These are phyloP conservation scores for Eutreptiella sp. DNA, from an alignment of 208 protist species.

Conservation along the genomic window DNA sequence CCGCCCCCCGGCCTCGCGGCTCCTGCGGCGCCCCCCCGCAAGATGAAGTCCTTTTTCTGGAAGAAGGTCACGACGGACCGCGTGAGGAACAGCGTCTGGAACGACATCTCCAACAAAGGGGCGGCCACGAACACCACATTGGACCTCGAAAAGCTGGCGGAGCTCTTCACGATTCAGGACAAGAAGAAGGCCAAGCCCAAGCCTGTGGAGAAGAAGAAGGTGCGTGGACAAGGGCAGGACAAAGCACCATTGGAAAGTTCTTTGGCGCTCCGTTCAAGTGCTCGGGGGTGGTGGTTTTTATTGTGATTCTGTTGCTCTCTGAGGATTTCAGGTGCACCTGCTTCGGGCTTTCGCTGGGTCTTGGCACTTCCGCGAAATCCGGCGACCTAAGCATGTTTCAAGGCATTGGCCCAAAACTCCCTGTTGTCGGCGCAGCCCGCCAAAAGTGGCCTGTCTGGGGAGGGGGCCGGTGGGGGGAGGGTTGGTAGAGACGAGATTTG, in stretches of 20 bases:
- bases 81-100: conserved; percentile 13
- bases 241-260: not conserved
- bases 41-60: conserved; percentile 25
- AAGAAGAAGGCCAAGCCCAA: too few relatives aligned
- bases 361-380: too few relatives aligned
- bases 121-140: not conserved
- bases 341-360: too few relatives aligned
- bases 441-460: too few relatives aligned
- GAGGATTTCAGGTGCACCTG: too few relatives aligned
- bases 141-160: conserved; percentile 7
- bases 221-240: conserved; percentile 1
- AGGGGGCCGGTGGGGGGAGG: too few relatives aligned
- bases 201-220: not conserved
- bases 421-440: too few relatives aligned
- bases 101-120: not conserved
- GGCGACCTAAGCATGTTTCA: too few relatives aligned
- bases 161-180: conserved; percentile 26
- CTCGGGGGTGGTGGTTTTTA: too few relatives aligned
- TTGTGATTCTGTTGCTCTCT: too few relatives aligned
- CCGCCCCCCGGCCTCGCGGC: not conserved
- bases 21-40: not conserved
- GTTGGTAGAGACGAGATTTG: too few relatives aligned
- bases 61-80: conserved; percentile 4
- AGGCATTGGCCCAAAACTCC: too few relatives aligned
- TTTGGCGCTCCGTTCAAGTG: not conserved